phyloP scores from a whole-genome alignment of 805 yeast species.

The Nakazawaea sp. region DNA sequence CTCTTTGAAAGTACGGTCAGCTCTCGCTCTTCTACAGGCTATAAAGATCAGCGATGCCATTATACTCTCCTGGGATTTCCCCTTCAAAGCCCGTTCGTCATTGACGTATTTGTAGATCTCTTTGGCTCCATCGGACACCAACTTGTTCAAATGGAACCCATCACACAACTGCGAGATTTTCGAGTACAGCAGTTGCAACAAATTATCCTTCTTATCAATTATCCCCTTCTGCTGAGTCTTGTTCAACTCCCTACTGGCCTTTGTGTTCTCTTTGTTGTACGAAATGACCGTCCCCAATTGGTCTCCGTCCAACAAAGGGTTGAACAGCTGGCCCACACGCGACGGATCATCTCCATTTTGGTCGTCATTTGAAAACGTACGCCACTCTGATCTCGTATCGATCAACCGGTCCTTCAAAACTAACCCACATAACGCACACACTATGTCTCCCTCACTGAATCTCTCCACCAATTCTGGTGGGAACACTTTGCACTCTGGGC shows the following conservation, averaged over 20 bases:
- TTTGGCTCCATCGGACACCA: slow-evolving; percentile 96
- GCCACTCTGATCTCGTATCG: slow-evolving; percentile 97
- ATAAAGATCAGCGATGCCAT: slow-evolving; percentile 95
- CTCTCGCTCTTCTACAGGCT: slow-evolving; percentile 91
- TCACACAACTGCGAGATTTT: slow-evolving; percentile 95
- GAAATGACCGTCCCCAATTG: slow-evolving; percentile 91
- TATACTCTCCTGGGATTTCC: slow-evolving; percentile 86
- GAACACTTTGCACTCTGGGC: slow-evolving; percentile 93
- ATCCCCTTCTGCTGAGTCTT: slow-evolving; percentile 83
- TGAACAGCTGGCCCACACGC: slow-evolving; percentile 98
- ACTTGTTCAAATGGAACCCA: slow-evolving; percentile 88
- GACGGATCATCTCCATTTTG: slow-evolving; percentile 98
- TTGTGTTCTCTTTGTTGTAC: slow-evolving; percentile 77
- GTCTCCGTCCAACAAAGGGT: slow-evolving; percentile 85
- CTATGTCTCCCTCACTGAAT: slow-evolving; percentile 96
- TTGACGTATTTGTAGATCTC: slow-evolving; percentile 90
- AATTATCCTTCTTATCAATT: slow-evolving; percentile 84
- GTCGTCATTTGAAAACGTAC: slow-evolving; percentile 96
- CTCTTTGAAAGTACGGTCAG: slow-evolving; percentile 92
- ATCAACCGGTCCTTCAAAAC: slow-evolving; percentile 89
- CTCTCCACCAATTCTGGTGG: slow-evolving; percentile 95
- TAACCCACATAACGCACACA: slow-evolving; percentile 95
- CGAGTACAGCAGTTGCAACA: slow-evolving; percentile 81
- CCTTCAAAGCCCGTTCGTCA: slow-evolving; percentile 79
- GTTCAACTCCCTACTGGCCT: slow-evolving; percentile 81